Percentiles rank a stretch among this genome's conserved stretches.
Evolutionary conservation across 169 alveolate genomes (phyloP).

Genomic region (Cryptosporidium baileyi): DNA sequence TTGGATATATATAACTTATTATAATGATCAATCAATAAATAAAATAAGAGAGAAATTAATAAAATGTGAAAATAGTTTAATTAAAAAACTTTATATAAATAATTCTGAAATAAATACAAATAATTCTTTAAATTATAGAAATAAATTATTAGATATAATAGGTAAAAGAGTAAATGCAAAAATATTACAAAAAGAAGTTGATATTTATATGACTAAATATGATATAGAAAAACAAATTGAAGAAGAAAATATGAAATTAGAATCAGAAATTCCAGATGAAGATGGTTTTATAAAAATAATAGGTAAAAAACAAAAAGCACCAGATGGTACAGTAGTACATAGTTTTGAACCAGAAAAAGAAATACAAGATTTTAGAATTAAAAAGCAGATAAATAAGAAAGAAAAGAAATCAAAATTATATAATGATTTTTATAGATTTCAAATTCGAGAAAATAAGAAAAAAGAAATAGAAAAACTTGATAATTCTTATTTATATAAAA

Average conservation of each 20-base stretch:
- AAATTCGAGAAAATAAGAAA: constrained; percentile 42
- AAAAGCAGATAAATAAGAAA: constrained; percentile 15
- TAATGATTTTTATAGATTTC: constrained; percentile 41
- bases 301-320: constrained; percentile 9
- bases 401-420: constrained; percentile 31
- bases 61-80: background rate
- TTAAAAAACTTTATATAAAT: constrained; percentile 2
- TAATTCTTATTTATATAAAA: background rate
- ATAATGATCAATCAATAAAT: background rate
- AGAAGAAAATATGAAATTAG: constrained; percentile 44
- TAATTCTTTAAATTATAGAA: background rate
- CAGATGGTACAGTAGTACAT: constrained; percentile 63
- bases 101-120: background rate
- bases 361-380: background rate
- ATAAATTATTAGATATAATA: background rate
- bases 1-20: constrained; percentile 39
- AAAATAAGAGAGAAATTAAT: constrained; percentile 8
- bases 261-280: constrained; percentile 42
- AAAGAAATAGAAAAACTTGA: constrained; percentile 31
- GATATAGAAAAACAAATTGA: constrained; percentile 48
- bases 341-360: constrained; percentile 16
- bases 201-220: constrained; percentile 50
- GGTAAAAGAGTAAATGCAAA: constrained; percentile 14
- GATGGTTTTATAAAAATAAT: constrained; percentile 49
- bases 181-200: background rate